A percentile compares a stretch with the other conserved stretches of the same genome.
phyloP scores from a whole-genome alignment of 768 basidiomycete genomes.

The Lyophyllum shimeji region DNA sequence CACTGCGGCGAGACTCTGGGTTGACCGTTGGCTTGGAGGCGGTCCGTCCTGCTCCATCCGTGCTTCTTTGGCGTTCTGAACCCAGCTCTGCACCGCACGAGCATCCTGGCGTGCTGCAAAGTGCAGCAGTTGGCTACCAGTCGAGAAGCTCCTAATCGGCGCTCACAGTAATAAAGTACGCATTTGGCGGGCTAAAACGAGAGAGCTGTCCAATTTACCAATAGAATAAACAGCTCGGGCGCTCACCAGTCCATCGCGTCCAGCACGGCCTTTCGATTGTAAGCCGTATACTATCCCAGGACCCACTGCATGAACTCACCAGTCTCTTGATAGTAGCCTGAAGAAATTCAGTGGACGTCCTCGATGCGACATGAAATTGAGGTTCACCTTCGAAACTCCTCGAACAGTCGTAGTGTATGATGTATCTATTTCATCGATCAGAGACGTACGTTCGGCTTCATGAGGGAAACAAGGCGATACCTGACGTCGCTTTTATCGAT shows the following conservation, averaged over 20 bases:
- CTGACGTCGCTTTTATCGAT: constrained; percentile 83
- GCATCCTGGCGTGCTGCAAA: constrained; percentile 76
- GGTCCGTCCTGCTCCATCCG: constrained; percentile 53
- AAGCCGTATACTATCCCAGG: constrained; percentile 1
- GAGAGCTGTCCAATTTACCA: not conserved
- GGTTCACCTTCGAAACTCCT: constrained; percentile 77
- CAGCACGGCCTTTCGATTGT: constrained; percentile 62
- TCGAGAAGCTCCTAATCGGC: not conserved
- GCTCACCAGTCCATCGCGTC: constrained; percentile 70
- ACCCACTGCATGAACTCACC: constrained; percentile 37
- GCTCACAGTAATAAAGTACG: constrained; percentile 77
- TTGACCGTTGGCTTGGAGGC: constrained; percentile 65
- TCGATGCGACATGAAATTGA: not conserved
- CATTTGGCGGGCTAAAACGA: constrained; percentile 70
- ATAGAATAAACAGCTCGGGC: not conserved
- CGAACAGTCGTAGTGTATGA: constrained; percentile 81
- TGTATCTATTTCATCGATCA: constrained; percentile 43
- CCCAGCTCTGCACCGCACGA: constrained; percentile 50
- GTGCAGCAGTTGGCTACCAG: not conserved
- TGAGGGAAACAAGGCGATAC: constrained; percentile 26
- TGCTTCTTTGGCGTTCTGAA: constrained; percentile 44
- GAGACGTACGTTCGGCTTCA: not conserved
- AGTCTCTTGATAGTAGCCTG: constrained; percentile 88
- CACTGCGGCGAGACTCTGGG: constrained; percentile 64
- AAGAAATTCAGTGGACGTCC: not conserved